phyloP scores from a whole-genome alignment of 192 early-diverging fungal species.

The Coemansia nantahalensis region DNA sequence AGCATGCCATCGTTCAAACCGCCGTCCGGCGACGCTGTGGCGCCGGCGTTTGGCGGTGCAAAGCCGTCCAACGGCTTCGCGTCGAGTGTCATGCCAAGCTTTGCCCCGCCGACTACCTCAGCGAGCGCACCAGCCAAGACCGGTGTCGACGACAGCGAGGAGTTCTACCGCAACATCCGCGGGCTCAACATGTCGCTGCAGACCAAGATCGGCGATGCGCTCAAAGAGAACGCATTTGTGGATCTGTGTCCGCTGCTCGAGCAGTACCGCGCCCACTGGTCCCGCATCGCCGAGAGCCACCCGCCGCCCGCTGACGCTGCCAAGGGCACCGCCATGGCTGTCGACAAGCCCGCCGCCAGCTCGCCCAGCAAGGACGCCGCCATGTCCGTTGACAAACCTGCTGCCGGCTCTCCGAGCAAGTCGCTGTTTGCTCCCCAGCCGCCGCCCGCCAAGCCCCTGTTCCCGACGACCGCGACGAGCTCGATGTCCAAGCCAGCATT shows the following conservation, averaged over 20 bases:
- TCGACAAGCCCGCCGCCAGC: too few species aligned
- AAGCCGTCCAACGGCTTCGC: too few species aligned
- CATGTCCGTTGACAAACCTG: too few species aligned
- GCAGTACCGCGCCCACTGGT: constrained; percentile 44
- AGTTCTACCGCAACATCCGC: constrained; percentile 41
- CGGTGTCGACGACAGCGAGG: constrained; percentile 13
- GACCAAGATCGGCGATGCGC: constrained; percentile 33
- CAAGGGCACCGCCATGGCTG: too few species aligned
- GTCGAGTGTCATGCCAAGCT: neutral
- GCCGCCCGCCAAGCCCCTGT: too few species aligned
- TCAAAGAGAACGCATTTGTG: constrained; percentile 37
- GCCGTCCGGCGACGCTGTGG: constrained; percentile 6
- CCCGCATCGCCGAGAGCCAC: constrained; percentile 7
- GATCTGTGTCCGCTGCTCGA: constrained; percentile 41
- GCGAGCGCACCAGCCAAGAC: neutral
- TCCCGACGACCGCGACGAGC: too few species aligned
- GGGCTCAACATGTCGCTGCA: constrained; percentile 51
- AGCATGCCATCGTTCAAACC: constrained; percentile 42
- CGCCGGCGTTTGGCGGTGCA: neutral
- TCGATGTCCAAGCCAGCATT: neutral
- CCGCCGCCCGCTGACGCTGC: neutral
- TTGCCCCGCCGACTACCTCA: neutral
- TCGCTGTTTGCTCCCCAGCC: too few species aligned
- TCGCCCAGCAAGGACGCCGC: too few species aligned
- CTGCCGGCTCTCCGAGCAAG: too few species aligned